phyloP scores from a whole-genome alignment of 129 eudicot species.

The Pulicaria dysenterica region DNA sequence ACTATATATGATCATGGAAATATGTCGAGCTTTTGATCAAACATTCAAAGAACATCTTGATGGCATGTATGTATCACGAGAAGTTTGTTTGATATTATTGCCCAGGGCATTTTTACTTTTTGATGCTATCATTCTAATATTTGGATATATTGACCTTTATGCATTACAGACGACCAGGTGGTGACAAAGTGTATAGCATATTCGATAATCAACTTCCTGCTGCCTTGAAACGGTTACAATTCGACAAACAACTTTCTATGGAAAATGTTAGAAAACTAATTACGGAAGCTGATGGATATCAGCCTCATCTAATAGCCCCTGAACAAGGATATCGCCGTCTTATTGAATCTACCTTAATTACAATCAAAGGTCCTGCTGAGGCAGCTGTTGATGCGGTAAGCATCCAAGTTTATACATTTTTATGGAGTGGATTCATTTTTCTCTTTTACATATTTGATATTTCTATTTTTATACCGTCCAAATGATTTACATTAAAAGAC shows the following conservation, averaged over 20 bases:
- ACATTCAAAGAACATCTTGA: slow-evolving; percentile 97
- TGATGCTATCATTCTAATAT: slow-evolving; percentile 6
- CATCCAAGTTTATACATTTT: slow-evolving; percentile 4
- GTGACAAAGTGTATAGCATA: slow-evolving; percentile 78
- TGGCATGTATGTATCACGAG: slow-evolving; percentile 73
- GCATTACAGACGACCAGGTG: slow-evolving; percentile 88
- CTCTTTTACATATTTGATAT: background rate
- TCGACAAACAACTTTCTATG: slow-evolving; percentile 95
- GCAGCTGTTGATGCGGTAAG: slow-evolving; percentile 94
- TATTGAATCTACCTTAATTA: slow-evolving; percentile 76
- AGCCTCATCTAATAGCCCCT: slow-evolving; percentile 97
- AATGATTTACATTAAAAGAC: slow-evolving; percentile 2
- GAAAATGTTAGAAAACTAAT: slow-evolving; percentile 88
- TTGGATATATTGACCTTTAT: slow-evolving; percentile 4
- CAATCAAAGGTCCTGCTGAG: slow-evolving; percentile 97
- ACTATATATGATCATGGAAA: slow-evolving; percentile 87
- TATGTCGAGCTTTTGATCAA: slow-evolving; percentile 85
- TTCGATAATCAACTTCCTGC: slow-evolving; percentile 96
- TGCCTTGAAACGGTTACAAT: slow-evolving; percentile 90
- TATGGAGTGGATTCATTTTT: background rate
- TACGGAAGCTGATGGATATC: slow-evolving; percentile 98
- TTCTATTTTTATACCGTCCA: background rate
- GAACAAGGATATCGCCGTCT: slow-evolving; percentile 99
- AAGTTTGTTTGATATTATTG: slow-evolving; percentile 1
- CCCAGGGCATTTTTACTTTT: background rate